Percentiles rank a stretch among this genome's conserved stretches.
phyloP scores from a whole-genome alignment of 805 yeast species.

The Grigorovia transvaalensis region DNA sequence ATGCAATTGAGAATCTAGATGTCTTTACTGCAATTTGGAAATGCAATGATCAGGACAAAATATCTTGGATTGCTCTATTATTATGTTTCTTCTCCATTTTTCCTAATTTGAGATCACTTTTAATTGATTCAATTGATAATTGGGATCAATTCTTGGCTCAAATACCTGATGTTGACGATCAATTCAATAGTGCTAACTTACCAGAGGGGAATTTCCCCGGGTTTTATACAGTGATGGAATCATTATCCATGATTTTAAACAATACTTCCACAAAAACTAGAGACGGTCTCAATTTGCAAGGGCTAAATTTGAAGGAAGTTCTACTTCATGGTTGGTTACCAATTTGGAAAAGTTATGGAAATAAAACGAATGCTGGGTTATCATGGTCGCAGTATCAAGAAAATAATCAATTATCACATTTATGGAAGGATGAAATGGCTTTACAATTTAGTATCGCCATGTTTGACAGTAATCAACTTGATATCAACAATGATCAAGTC shows the following conservation, averaged over 20 bases:
- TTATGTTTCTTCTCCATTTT: neutral
- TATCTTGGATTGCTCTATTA: neutral
- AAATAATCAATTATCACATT: neutral
- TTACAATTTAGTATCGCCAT: constrained; percentile 18
- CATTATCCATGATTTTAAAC: neutral
- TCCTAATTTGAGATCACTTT: neutral
- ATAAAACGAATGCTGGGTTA: neutral
- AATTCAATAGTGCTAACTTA: neutral
- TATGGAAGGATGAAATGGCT: constrained; percentile 7
- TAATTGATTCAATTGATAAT: neutral
- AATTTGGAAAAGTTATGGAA: constrained; percentile 8
- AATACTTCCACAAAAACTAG: neutral
- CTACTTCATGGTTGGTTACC: constrained; percentile 17
- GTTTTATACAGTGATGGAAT: constrained; percentile 10
- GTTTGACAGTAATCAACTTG: constrained; percentile 2
- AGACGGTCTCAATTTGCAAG: too few relatives aligned
- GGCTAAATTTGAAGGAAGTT: neutral
- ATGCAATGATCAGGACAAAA: neutral
- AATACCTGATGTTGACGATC: neutral
- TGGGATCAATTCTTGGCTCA: neutral
- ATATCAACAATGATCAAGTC: constrained; percentile 2
- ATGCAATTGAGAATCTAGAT: neutral
- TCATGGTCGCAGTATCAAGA: neutral
- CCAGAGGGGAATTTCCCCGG: constrained; percentile 5
- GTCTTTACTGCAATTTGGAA: neutral